phyloP scores from a whole-genome alignment of 305 asterid species.

The Solanum hybrid region DNA sequence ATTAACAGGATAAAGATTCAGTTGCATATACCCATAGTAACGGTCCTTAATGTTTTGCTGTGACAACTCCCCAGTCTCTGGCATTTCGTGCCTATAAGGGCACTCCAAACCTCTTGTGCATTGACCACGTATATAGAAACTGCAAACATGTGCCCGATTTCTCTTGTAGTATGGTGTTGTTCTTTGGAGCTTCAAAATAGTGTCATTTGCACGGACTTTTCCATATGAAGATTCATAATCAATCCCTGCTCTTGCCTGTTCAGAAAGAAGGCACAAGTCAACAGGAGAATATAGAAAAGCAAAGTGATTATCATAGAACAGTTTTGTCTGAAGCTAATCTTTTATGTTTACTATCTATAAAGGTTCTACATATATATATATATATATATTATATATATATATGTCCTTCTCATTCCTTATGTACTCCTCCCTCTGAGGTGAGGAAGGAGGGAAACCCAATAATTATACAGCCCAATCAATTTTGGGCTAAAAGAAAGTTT shows the following conservation, averaged over 20 bases:
- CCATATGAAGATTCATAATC: constrained; percentile 93
- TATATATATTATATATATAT: not conserved
- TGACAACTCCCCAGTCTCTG: constrained; percentile 86
- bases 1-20: not conserved
- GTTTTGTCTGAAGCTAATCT: not conserved
- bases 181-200: constrained; percentile 88
- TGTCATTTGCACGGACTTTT: constrained; percentile 77
- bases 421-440: not conserved
- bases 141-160: constrained; percentile 90
- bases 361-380: not conserved
- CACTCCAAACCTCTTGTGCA: constrained; percentile 97
- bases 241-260: constrained; percentile 94
- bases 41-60: constrained; percentile 95
- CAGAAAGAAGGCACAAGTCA: constrained; percentile 3
- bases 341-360: not conserved
- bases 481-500: not conserved
- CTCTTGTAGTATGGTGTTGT: constrained; percentile 90
- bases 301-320: not conserved
- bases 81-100: constrained; percentile 96
- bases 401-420: not conserved
- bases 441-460: not conserved
- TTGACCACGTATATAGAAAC: constrained; percentile 87
- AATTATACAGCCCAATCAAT: not conserved
- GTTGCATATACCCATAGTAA: constrained; percentile 69
- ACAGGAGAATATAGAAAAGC: not conserved